Evolutionary conservation across 78 protist species (phyloP).

Genomic region (Dictyostelium brefeldianum): DNA sequence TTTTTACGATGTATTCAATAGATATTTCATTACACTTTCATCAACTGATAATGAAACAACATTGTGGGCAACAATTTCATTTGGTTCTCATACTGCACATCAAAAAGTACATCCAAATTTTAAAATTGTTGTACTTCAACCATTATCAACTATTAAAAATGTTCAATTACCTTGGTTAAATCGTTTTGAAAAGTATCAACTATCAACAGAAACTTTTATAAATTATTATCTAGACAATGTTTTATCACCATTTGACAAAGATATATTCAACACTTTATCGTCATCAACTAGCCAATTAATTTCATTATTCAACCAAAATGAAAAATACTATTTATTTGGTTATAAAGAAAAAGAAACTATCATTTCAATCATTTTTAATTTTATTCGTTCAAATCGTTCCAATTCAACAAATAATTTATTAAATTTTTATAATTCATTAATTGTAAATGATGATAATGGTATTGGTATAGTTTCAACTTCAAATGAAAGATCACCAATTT

Average conservation of each 20-base stretch:
- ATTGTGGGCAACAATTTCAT: slow-evolving; percentile 23
- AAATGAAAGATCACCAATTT: background rate
- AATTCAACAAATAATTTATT: background rate
- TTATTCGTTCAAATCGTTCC: background rate
- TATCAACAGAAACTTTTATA: slow-evolving; percentile 19
- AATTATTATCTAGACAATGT: slow-evolving; percentile 1
- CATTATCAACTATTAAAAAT: background rate
- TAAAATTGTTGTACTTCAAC: slow-evolving; percentile 21
- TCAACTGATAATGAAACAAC: background rate
- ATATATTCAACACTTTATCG: background rate
- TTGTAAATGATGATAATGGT: background rate
- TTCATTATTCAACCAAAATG: background rate
- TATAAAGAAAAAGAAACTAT: slow-evolving; percentile 3
- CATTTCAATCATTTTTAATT: background rate
- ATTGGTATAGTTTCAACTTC: background rate
- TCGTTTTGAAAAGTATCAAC: slow-evolving; percentile 40
- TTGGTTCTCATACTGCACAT: slow-evolving; percentile 30
- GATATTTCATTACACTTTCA: slow-evolving; percentile 4
- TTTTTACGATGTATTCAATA: slow-evolving; percentile 41
- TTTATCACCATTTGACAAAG: background rate
- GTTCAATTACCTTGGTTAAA: slow-evolving; percentile 48
- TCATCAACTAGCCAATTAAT: background rate
- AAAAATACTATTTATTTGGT: slow-evolving; percentile 15
- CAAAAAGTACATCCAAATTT: slow-evolving; percentile 38
- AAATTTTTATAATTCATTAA: background rate